Base-by-base conservation (phyloP, 257 asterid genomes). In the Cordia subcordata region DNA sequence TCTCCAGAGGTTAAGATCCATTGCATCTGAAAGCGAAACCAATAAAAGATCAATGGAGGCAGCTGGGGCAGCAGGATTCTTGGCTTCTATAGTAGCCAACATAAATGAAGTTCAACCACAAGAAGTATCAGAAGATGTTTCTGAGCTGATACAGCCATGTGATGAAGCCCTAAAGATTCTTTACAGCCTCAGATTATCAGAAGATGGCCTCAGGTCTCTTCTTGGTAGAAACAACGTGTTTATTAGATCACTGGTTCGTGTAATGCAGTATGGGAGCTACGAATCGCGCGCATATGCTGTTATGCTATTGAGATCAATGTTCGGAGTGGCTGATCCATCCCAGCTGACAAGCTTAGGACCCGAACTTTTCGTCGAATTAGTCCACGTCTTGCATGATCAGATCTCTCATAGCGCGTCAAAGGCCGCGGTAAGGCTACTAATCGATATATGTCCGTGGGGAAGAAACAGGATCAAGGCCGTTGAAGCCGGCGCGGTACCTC, bases 111-210 rank as follows among this genome's bases (percentile, higher is more conserved):
- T 20, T 0, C 68, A 68, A n/a, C 33, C 40, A 11, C 42, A 13
- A 17, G 63, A 57, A 17, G 40, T 42, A 12, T 32, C 65, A 0
- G 57, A n/a, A 1, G 47, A 49, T 11, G n/a, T 55, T 0, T 75
- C 64, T 10, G 22, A 42, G 12, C 14, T 42, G 14, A 65, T 2
- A 20, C 57, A 58, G 15, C 62, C 61, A 20, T 51, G 67, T 5
- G 84, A 76, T 11, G 86, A 74, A 40, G 89, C 95, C 0, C 58
- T 86, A 4, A 47, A 55, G 71, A 55, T 86, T 44, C 79, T 86
- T 11, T 53, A 62, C 72, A 13, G 54, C 3, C 78, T 83, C 38
- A 75, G 72, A 21, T 46, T 83, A 49, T 74, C 95, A 0, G 95
- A 79, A 27, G 8, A 71, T 0, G 63, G 76, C 42, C 54, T 86